These are phyloP conservation scores for Moringa oleifera DNA, from an alignment of 345 rosid genomes.

Conservation along the genomic window DNA sequence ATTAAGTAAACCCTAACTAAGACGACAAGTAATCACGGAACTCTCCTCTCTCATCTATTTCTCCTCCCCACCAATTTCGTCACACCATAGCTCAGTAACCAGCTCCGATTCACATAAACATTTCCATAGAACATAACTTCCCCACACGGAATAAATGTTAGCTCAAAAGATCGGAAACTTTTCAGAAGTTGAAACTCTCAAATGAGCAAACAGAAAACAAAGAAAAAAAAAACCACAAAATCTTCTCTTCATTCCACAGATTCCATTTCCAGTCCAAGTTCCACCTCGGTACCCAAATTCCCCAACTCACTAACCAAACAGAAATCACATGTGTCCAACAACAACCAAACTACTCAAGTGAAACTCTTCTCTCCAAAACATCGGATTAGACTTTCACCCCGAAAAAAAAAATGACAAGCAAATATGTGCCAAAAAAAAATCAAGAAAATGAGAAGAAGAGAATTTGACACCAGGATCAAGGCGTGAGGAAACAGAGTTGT, in stretches of 20 bases:
- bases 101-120: neutral
- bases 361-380: neutral
- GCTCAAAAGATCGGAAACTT: neutral
- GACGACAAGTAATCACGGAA: neutral
- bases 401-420: conserved; percentile 14
- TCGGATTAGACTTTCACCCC: neutral
- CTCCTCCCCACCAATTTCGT: neutral
- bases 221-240: neutral
- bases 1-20: neutral
- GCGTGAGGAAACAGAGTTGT: conserved; percentile 49
- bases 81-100: neutral
- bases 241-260: neutral
- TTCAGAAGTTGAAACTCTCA: neutral
- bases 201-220: neutral
- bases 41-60: neutral
- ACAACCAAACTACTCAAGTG: too few species aligned
- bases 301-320: conserved; percentile 12
- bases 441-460: conserved; percentile 16
- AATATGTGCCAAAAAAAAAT: too few species aligned
- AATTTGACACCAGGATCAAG: conserved; percentile 25
- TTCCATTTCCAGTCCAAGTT: conserved; percentile 2
- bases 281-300: conserved; percentile 16
- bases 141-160: neutral
- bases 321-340: conserved; percentile 8
- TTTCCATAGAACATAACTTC: neutral